Conservation (phyloP, 345 rosid genomes). For the Firmiana major region DNA sequence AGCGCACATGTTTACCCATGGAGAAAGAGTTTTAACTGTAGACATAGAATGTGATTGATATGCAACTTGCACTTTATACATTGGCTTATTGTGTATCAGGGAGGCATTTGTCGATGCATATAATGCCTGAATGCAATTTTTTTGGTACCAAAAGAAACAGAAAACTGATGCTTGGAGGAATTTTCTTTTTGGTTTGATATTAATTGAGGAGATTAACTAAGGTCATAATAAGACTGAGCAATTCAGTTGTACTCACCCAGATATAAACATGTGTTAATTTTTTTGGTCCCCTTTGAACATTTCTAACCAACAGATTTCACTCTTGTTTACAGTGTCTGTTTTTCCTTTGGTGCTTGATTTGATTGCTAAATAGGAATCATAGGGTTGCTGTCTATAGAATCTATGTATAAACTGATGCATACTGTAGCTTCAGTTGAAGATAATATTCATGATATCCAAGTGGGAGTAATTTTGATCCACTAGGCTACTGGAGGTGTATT, state of each 20-base stretch:
- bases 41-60: neutral
- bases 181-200: neutral
- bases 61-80: neutral
- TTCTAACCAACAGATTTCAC: neutral
- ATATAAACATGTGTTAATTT: neutral
- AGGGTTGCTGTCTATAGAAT: neutral
- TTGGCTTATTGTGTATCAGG: neutral
- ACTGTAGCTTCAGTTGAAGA: neutral
- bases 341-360: conserved; percentile 15
- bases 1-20: neutral
- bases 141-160: conserved; percentile 42
- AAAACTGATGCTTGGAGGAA: neutral
- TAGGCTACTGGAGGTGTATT: neutral
- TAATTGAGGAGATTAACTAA: neutral
- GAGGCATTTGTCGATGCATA: neutral
- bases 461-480: neutral
- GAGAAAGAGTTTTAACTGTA: conserved; percentile 1
- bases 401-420: neutral
- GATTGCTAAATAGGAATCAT: neutral
- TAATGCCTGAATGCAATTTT: neutral
- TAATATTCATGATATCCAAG: neutral
- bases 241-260: neutral
- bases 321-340: neutral
- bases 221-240: neutral
- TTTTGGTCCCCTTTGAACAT: neutral